Conservation (phyloP, 257 asterid genomes). For the Lycium ferocissimum region DNA sequence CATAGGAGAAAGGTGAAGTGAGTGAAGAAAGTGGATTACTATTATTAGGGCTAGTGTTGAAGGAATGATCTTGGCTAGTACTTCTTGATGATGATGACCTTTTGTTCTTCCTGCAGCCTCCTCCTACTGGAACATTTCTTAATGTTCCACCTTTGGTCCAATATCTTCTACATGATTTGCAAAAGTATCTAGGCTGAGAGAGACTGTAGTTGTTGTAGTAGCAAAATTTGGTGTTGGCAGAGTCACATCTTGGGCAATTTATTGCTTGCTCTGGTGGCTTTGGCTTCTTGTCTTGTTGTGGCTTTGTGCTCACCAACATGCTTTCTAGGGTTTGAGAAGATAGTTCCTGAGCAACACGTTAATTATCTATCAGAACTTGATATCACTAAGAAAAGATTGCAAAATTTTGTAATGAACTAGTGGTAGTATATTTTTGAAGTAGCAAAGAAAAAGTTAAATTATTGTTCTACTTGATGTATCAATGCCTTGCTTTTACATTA, state of each 20-base stretch:
- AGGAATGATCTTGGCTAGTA: conserved; percentile 48
- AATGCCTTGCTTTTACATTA: not conserved
- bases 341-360: conserved; percentile 61
- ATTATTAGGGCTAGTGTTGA: conserved; percentile 35
- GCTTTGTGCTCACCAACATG: conserved; percentile 70
- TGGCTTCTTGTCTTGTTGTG: conserved; percentile 76
- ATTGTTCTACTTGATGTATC: not conserved
- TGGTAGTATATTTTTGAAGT: not conserved
- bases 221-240: conserved; percentile 87
- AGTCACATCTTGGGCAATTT: conserved; percentile 93
- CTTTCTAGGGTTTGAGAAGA: conserved; percentile 80
- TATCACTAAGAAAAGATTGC: not conserved
- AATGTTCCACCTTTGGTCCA: conserved; percentile 98
- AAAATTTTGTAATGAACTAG: not conserved
- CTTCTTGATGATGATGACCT: conserved; percentile 62
- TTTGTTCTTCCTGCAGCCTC: conserved; percentile 85
- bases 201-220: conserved; percentile 98
- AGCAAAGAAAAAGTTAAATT: not conserved
- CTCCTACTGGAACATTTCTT: conserved; percentile 95
- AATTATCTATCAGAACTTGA: not conserved
- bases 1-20: conserved; percentile 39
- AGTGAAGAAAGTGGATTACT: not conserved
- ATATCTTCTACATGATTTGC: conserved; percentile 89
- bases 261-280: conserved; percentile 67
- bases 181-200: conserved; percentile 91